Base-by-base conservation (phyloP, 805 yeast genomes). In the Lipomyces kockii region DNA sequence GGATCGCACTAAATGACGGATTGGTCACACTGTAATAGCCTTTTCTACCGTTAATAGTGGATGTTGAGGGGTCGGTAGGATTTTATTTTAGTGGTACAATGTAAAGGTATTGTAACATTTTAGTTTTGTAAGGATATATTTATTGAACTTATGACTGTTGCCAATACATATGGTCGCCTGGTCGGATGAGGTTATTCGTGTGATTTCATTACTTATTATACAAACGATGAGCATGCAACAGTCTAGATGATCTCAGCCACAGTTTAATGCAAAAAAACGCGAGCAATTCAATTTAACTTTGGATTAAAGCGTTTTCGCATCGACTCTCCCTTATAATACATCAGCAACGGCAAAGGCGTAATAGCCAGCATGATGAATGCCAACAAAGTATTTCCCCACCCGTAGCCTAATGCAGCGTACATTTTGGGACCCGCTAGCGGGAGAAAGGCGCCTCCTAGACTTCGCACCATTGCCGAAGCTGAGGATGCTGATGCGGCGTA, bases 401-500 rank as follows among this genome's bases (percentile, higher is more conserved):
- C 72, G 11, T 67, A 61, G 3, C 69, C 69, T 29, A 70, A 39
- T 3, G 61, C 39, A 7, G 53, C 65, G 58, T 70, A 70, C 69
- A 89, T 84, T 8, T 82, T 78, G 8, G 80, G 76, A 2, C 89
- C 90, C 76, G 88, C 88, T 46, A 89, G 78, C 86, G 89, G 71
- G 85, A 89, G 88, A 11, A 84, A 81, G 63, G 87, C 89, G 0
- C 93, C 94, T 73, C 89, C 83, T 55, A 84, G 76, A 3, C 91
- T 86, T 73, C 95, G 81, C 73, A 87, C 84, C 68, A 89, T 83
- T 0, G 91, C 86, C 2, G 89, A 89, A 0, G 91, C 89, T 0
- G 89, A 89, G 39, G 86, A 83, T 0, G 89, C 84, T n/a, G 89
- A 84, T 0, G 93, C 92, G 0, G 92, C 85, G 73, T 84, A 88